phyloP scores from a whole-genome alignment of 1,284 basidiomycete genomes.

The Ceratobasidium sp. region DNA sequence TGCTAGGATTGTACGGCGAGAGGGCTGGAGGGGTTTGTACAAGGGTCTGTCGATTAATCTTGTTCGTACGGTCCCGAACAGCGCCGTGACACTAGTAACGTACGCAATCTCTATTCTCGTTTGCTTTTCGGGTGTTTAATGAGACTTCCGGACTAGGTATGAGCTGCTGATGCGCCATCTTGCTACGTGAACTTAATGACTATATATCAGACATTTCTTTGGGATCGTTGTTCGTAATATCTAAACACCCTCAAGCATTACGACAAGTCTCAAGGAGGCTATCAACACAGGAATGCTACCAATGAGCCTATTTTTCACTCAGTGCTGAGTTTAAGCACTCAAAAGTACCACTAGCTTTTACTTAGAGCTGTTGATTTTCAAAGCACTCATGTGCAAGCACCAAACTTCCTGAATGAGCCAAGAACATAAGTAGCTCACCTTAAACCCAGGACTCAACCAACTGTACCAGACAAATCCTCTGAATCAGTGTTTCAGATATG shows the following conservation, averaged over 20 bases:
- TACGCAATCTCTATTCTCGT: slow-evolving; percentile 61
- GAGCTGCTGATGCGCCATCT: slow-evolving; percentile 59
- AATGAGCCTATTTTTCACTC: neutral
- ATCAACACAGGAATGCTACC: neutral
- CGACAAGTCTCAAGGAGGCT: neutral
- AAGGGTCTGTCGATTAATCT: slow-evolving; percentile 91
- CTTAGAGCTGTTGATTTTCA: no score
- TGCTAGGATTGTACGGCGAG: slow-evolving; percentile 75
- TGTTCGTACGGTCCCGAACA: slow-evolving; percentile 90
- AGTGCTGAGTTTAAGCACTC: no score
- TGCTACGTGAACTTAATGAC: neutral
- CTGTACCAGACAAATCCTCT: no score
- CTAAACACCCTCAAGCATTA: neutral
- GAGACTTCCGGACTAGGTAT: slow-evolving; percentile 52
- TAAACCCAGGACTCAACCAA: no score
- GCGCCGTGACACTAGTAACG: slow-evolving; percentile 94
- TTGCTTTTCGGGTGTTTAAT: neutral
- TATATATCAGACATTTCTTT: neutral
- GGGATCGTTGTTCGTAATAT: neutral
- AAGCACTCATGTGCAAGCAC: no score
- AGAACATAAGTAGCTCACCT: no score
- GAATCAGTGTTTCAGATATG: no score
- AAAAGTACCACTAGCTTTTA: no score
- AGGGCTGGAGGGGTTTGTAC: slow-evolving; percentile 89
- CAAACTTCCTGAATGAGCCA: no score